A percentile compares a stretch with the other conserved stretches of the same genome.
These are phyloP conservation scores for Coniferiporia weirii DNA, from an alignment of 1,284 basidiomycete genomes.

Conservation along the genomic window DNA sequence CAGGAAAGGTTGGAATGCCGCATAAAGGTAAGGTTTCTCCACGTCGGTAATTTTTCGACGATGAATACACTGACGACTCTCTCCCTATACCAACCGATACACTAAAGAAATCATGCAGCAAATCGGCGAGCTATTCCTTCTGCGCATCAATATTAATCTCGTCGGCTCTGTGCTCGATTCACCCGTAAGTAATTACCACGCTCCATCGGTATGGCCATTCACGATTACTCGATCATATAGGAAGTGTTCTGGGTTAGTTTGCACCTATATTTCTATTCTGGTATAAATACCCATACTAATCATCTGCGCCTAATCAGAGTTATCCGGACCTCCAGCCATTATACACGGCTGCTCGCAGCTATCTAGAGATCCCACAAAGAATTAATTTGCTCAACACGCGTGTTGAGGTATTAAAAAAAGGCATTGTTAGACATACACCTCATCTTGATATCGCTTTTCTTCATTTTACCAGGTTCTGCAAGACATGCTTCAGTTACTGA, in stretches of 20 bases:
- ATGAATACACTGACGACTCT: background rate
- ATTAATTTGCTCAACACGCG: constrained; percentile 92
- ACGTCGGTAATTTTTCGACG: background rate
- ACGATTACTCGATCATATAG: constrained; percentile 33
- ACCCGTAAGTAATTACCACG: constrained; percentile 53
- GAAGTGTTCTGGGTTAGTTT: constrained; percentile 84
- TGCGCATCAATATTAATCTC: constrained; percentile 92
- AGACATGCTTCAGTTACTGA: constrained; percentile 94
- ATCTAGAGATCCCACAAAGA: constrained; percentile 92
- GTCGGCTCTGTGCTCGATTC: constrained; percentile 95
- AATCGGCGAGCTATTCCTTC: constrained; percentile 91
- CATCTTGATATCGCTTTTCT: background rate
- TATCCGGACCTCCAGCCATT: constrained; percentile 93
- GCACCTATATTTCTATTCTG: background rate
- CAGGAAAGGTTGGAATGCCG: constrained; percentile 89
- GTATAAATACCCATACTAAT: background rate
- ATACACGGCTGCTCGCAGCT: constrained; percentile 89
- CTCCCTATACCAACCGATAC: constrained; percentile 23
- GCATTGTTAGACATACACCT: too few species aligned
- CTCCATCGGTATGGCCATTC: constrained; percentile 6
- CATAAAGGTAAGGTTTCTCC: constrained; percentile 51
- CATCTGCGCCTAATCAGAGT: constrained; percentile 39
- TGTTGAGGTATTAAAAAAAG: constrained; percentile 60
- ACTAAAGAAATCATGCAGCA: constrained; percentile 90
- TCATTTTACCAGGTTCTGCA: constrained; percentile 67